phyloP scores from a whole-genome alignment of 192 early-diverging fungal genomes.

The Podochytrium sp. region DNA sequence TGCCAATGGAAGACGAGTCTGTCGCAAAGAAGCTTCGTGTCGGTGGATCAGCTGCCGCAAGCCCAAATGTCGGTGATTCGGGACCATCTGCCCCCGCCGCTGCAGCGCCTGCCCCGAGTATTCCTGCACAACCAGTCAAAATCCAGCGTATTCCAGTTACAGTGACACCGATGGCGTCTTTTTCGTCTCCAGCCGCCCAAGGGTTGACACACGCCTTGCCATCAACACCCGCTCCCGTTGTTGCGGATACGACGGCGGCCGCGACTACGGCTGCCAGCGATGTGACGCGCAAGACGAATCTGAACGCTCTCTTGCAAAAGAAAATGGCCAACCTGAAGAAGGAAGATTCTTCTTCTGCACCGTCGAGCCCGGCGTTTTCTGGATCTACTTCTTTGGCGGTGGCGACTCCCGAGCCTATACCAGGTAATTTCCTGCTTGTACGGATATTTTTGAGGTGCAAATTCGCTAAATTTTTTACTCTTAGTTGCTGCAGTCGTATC shows the following conservation, averaged over 20 bases:
- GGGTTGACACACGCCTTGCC: no score
- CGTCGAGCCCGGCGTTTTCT: no score
- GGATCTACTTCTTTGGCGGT: no score
- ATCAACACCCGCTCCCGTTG: not conserved
- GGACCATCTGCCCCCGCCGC: not conserved
- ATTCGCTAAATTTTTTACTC: no score
- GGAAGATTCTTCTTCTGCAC: not conserved
- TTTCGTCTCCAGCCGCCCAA: not conserved
- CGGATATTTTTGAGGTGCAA: no score
- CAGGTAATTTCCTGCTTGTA: no score
- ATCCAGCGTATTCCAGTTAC: not conserved
- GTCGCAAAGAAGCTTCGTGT: not conserved
- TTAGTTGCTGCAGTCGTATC: no score
- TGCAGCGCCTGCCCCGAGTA: not conserved
- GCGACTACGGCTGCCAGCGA: not conserved
- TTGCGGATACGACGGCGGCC: not conserved
- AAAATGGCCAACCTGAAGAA: constrained; percentile 6
- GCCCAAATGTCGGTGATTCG: not conserved
- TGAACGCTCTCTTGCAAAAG: not conserved
- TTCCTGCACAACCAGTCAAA: not conserved
- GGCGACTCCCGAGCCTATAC: no score
- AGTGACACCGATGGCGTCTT: not conserved
- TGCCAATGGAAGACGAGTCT: not conserved
- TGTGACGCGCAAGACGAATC: not conserved
- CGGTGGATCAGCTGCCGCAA: not conserved